Evolutionary conservation across 176 grass and related monocot genomes (phyloP).

Genomic region (Triticum monococcum): DNA sequence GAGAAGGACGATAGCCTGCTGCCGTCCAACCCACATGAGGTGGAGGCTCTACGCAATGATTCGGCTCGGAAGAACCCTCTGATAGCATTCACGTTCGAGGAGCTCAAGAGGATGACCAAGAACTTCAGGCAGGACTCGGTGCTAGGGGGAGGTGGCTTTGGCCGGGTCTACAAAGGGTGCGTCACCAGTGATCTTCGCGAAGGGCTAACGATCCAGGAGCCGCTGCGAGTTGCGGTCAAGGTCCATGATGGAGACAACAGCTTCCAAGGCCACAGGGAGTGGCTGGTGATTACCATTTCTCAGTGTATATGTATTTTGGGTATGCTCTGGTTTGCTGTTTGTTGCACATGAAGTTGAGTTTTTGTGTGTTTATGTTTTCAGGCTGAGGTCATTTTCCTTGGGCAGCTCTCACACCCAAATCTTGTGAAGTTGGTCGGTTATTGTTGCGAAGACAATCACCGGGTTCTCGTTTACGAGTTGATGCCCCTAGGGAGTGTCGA

Average conservation of each 20-base stretch:
- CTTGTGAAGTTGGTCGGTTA: slow-evolving; percentile 80
- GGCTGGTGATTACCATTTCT: slow-evolving; percentile 55
- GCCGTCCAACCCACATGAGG: slow-evolving; percentile 70
- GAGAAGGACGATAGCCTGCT: slow-evolving; percentile 49
- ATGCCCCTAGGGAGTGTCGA: slow-evolving; percentile 81
- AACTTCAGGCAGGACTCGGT: slow-evolving; percentile 81
- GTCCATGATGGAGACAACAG: slow-evolving; percentile 89
- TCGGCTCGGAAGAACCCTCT: slow-evolving; percentile 57
- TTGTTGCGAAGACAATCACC: slow-evolving; percentile 71
- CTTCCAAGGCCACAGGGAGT: slow-evolving; percentile 76
- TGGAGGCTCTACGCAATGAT: slow-evolving; percentile 50
- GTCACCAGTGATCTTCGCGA: slow-evolving; percentile 38
- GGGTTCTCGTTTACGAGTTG: slow-evolving; percentile 73
- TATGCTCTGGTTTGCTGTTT: neutral
- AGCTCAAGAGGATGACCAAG: slow-evolving; percentile 63
- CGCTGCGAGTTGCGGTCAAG: slow-evolving; percentile 64
- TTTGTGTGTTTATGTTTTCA: slow-evolving; percentile 17
- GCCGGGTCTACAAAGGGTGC: slow-evolving; percentile 74
- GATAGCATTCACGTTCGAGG: slow-evolving; percentile 80
- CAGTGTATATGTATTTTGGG: neutral
- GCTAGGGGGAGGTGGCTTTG: slow-evolving; percentile 68
- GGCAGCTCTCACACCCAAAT: slow-evolving; percentile 86
- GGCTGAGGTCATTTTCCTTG: slow-evolving; percentile 86
- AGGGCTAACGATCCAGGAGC: slow-evolving; percentile 49
- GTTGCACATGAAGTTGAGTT: neutral